phyloP scores from a whole-genome alignment of 306 rosid species.

The Lathyrus aphaca region DNA sequence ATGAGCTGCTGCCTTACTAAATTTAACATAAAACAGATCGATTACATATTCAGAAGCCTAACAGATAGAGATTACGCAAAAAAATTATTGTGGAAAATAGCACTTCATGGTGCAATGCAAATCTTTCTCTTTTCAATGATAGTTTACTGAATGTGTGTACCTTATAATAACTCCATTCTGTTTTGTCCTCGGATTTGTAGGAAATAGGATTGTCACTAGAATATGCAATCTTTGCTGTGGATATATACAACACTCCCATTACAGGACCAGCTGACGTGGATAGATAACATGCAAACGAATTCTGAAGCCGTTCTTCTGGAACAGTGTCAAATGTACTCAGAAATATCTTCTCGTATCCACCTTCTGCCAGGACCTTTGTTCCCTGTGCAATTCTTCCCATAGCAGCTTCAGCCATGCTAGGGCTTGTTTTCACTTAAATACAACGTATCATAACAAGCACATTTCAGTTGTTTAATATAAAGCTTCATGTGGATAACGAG shows the following conservation, averaged over 20 bases:
- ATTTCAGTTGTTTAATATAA: constrained; percentile 29
- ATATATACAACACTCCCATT: constrained; percentile 63
- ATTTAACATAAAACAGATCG: constrained; percentile 24
- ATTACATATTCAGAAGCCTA: constrained; percentile 6
- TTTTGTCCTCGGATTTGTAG: constrained; percentile 51
- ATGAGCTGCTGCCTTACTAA: constrained; percentile 1
- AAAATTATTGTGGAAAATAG: not conserved
- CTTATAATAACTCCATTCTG: constrained; percentile 98
- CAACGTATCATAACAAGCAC: constrained; percentile 15
- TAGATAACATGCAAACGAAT: constrained; percentile 84
- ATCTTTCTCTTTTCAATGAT: not conserved
- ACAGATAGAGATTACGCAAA: not conserved
- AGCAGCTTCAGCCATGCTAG: constrained; percentile 91
- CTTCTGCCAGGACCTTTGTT: constrained; percentile 92
- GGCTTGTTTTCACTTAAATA: constrained; percentile 79
- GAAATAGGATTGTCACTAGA: constrained; percentile 92
- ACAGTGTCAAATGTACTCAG: constrained; percentile 67
- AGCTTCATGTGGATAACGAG: not conserved
- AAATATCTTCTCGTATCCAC: constrained; percentile 88
- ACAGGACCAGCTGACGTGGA: constrained; percentile 89
- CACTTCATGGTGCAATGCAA: constrained; percentile 14
- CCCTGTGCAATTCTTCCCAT: constrained; percentile 98
- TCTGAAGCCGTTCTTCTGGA: constrained; percentile 79
- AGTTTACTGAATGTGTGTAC: constrained; percentile 47
- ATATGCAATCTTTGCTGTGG: constrained; percentile 82